Base-by-base conservation (phyloP, 2,329 filamentous ascomycete species). In the Xylaria sp. region DNA sequence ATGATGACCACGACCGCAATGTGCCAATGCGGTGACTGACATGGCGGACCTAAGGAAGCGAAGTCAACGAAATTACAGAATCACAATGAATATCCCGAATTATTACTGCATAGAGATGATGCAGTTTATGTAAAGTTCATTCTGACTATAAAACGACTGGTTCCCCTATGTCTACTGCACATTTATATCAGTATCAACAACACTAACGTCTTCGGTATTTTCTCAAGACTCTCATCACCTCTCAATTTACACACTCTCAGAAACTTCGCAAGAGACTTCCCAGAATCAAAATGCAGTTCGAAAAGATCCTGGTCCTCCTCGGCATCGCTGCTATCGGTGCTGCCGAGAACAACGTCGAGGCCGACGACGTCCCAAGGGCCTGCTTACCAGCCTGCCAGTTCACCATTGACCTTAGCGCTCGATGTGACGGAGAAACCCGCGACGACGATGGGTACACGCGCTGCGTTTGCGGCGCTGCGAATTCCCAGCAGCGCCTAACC, bases 331-430 rank as follows among this genome's bases (percentile, higher is more conserved):
- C 63, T 13, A 4, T 70, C 2, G 62, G 53, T 51, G 53, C 65
- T 17, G 69, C 73, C 10, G 73, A 74, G 51, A 70, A 74, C 62
- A 69, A 69, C 3, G 67, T 74, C 23, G 66, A 68, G 33, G 38
- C 49, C 7, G 48, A 64, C 13, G 73, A 74, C 31, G 66, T 74
- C 3, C 72, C 71, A 0, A 53, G 68, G 20, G 60, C 13, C 4
- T 74, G 73, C 48, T 31, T 73, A 1, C 28, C 46, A 15, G 46
- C 71, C 0, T 74, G 73, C 64, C 69, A 72, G 20, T 69, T 67
- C 59, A 70, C 69, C 44, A 71, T 73, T 59, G 70, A 73, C 56
- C 67, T 74, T 0, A 67, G 71, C 9, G 56, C 65, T 3, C 69
- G 60, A 5, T 74, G 73, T 46, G 73, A 74, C 15, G 48, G 40